These are phyloP conservation scores for Penicillium verhagenii DNA, from an alignment of 495 filamentous ascomycete species.

Conservation along the genomic window DNA sequence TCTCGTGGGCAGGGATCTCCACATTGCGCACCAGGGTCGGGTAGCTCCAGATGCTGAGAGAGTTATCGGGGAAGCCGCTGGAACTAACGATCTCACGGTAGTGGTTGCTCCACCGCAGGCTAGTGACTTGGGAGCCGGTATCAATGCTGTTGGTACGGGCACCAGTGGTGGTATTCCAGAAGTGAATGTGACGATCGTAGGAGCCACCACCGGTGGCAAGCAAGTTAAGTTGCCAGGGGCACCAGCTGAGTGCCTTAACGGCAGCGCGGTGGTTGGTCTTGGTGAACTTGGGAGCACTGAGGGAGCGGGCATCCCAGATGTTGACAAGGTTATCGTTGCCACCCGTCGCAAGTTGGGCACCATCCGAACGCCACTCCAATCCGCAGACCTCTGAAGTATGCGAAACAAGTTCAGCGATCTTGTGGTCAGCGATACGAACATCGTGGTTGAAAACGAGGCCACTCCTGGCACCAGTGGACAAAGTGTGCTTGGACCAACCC, in stretches of 20 bases:
- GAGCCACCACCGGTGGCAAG: slow-evolving; percentile 95
- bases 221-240: slow-evolving; percentile 96
- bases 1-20: slow-evolving; percentile 99
- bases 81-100: slow-evolving; percentile 98
- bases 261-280: slow-evolving; percentile 99
- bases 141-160: slow-evolving; percentile 98
- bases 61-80: slow-evolving; percentile 98
- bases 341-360: slow-evolving; percentile 92
- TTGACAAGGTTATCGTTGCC: slow-evolving; percentile 98
- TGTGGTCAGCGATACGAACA: slow-evolving; percentile 96
- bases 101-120: slow-evolving; percentile 88
- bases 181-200: slow-evolving; percentile 97
- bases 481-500: slow-evolving; percentile 97
- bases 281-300: slow-evolving; percentile 92
- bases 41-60: slow-evolving; percentile 97
- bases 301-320: slow-evolving; percentile 96
- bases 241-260: slow-evolving; percentile 98
- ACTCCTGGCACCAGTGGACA: slow-evolving; percentile 91
- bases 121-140: slow-evolving; percentile 95
- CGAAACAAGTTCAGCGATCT: slow-evolving; percentile 91
- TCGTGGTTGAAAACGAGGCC: slow-evolving; percentile 99
- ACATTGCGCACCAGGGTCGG: slow-evolving; percentile 93
- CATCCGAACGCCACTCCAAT: slow-evolving; percentile 94
- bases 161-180: slow-evolving; percentile 98
- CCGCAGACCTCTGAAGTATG: slow-evolving; percentile 98